phyloP scores from a whole-genome alignment of 208 protist species.

The Leishmania braziliensis region DNA sequence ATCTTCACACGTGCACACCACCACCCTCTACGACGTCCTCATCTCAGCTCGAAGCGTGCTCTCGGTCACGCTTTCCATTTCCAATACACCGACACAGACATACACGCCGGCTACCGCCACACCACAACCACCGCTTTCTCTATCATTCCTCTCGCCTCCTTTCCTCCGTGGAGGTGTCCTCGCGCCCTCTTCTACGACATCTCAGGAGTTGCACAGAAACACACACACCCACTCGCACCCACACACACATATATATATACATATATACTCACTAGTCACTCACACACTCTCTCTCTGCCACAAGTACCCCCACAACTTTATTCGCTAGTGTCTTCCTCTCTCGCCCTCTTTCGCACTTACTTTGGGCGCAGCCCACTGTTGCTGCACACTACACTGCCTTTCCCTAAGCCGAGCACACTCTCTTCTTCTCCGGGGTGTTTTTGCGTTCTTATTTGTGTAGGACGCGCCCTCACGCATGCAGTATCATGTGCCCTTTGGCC shows the following conservation, averaged over 20 bases:
- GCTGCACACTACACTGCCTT: not conserved
- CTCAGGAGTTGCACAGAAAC: not conserved
- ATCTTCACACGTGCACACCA: not conserved
- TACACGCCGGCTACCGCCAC: not conserved
- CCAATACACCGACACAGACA: not conserved
- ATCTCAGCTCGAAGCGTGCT: not conserved
- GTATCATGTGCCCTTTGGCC: conserved; percentile 10
- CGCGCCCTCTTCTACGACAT: not conserved
- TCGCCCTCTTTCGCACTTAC: not conserved
- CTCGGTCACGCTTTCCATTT: not conserved
- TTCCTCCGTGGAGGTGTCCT: not conserved
- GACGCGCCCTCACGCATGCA: conserved; percentile 6
- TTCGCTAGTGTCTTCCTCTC: not conserved
- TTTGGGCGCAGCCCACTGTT: not conserved
- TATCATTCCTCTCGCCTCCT: not conserved
- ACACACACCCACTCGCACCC: no score
- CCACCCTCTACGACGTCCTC: not conserved
- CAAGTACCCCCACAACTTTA: not conserved
- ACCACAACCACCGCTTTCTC: not conserved
- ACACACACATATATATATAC: not conserved
- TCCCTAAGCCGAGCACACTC: not conserved
- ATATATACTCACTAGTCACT: not conserved
- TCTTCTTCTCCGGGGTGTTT: not conserved
- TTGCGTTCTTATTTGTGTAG: not conserved
- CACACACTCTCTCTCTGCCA: not conserved